A percentile compares a stretch with the other conserved stretches of the same genome.
phyloP scores from a whole-genome alignment of 2,329 filamentous ascomycete genomes.

The Proliferodiscus dingleyae region DNA sequence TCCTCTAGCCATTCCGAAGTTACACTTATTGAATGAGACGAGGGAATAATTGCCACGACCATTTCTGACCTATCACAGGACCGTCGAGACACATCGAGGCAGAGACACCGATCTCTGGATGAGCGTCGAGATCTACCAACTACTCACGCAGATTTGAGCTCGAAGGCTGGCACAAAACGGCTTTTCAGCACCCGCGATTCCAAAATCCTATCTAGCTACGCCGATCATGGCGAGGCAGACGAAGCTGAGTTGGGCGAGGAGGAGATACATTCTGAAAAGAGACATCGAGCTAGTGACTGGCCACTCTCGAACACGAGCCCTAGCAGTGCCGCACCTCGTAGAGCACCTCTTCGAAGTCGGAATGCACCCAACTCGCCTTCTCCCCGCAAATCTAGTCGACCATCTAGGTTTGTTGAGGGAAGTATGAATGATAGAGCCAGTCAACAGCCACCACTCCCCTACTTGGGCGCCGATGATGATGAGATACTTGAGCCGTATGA shows the following conservation, averaged over 20 bases:
- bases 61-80: constrained; percentile 2
- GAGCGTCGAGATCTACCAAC: constrained; percentile 7
- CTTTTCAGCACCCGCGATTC: constrained; percentile 29
- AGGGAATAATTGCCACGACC: not conserved
- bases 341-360: constrained; percentile 15
- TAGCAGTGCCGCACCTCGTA: constrained; percentile 6
- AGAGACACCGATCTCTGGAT: constrained; percentile 7
- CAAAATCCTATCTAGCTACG: constrained; percentile 20
- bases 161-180: constrained; percentile 28
- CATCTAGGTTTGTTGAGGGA: constrained; percentile 68
- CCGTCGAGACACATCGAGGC: constrained; percentile 12
- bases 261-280: constrained; percentile 35
- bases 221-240: constrained; percentile 30
- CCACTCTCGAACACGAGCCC: constrained; percentile 28
- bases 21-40: too few species aligned
- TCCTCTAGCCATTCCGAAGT: too few species aligned
- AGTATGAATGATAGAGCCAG: constrained; percentile 82
- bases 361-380: constrained; percentile 28
- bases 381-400: constrained; percentile 39
- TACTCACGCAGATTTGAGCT: not conserved
- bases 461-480: constrained; percentile 24
- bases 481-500: constrained; percentile 17
- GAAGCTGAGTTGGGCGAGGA: constrained; percentile 19
- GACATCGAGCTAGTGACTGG: constrained; percentile 41
- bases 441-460: constrained; percentile 47